Conservation (phyloP, 257 asterid genomes). For the Solanum appendiculatum region DNA sequence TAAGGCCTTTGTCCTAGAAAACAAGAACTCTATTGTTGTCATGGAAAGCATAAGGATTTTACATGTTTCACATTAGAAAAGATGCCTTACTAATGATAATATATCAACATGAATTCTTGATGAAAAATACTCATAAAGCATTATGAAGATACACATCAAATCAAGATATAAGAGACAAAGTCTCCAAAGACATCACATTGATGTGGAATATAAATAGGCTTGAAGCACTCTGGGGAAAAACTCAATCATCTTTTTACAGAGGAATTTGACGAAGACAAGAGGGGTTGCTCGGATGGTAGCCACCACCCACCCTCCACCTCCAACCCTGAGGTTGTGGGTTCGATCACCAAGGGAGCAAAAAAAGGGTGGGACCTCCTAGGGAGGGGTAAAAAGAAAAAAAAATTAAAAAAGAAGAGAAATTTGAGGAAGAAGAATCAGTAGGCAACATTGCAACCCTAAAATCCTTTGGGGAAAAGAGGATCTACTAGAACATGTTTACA, state of each 20-base stretch:
- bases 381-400: background rate
- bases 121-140: background rate
- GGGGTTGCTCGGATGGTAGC: background rate
- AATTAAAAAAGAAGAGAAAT: background rate
- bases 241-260: background rate
- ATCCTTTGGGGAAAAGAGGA: background rate
- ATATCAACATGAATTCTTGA: background rate
- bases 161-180: background rate
- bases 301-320: background rate
- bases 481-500: background rate
- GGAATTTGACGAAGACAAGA: background rate
- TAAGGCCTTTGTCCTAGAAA: background rate
- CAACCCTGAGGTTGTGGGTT: background rate
- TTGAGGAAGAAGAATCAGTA: background rate
- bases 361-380: background rate
- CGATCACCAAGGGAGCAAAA: background rate
- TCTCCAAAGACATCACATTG: background rate
- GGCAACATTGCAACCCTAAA: background rate
- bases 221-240: background rate
- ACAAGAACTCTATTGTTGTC: background rate
- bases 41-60: background rate
- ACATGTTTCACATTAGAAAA: background rate
- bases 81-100: background rate
- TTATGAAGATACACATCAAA: background rate
- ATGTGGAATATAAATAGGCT: background rate